Evolutionary conservation across 116 monocot genomes (phyloP).

Genomic region (Zostera marina): DNA sequence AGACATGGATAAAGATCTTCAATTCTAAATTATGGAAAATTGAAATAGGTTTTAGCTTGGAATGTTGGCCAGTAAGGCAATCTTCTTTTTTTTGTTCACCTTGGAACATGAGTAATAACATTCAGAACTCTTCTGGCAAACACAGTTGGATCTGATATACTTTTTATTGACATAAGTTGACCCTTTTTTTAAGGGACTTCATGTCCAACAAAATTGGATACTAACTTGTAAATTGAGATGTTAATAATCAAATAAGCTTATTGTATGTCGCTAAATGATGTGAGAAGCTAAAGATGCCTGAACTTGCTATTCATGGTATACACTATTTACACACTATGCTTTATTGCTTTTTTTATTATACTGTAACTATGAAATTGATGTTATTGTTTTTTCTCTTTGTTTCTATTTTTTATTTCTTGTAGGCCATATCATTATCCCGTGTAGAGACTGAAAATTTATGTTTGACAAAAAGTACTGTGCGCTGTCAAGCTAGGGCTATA

Average conservation of each 20-base stretch:
- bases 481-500: background rate
- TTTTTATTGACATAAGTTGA: background rate
- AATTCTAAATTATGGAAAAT: background rate
- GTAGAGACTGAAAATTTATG: background rate
- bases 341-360: background rate
- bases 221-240: background rate
- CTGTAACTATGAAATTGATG: background rate
- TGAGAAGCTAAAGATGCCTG: background rate
- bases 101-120: background rate
- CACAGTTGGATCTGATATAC: background rate
- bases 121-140: slow-evolving; percentile 2
- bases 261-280: slow-evolving; percentile 2
- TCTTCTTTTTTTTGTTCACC: background rate
- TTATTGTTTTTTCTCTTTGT: background rate
- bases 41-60: background rate
- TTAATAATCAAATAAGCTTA: background rate
- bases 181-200: background rate
- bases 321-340: background rate
- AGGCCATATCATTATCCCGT: background rate
- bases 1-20: background rate
- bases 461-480: background rate
- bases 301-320: background rate
- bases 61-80: background rate
- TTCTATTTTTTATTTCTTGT: background rate
- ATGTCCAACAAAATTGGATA: background rate